These are phyloP conservation scores for Diplotaxis tenuifolia DNA, from an alignment of 345 rosid species.

Conservation along the genomic window DNA sequence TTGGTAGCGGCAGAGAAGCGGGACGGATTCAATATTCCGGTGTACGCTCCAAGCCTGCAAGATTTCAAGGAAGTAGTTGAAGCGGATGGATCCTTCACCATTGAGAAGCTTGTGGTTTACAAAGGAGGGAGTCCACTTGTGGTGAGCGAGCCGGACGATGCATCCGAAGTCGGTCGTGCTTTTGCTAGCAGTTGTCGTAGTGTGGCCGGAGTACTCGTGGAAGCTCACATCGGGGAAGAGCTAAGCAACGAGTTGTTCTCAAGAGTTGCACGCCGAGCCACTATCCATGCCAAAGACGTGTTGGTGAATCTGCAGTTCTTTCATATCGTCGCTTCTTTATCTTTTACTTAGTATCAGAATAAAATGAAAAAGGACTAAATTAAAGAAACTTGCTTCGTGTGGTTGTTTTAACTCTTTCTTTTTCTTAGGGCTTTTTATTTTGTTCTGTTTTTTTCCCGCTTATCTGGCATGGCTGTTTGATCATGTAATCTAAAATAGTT, in stretches of 20 bases:
- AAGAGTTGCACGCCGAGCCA: conserved; percentile 60
- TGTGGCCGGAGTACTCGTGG: conserved; percentile 83
- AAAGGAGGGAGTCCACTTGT: conserved; percentile 97
- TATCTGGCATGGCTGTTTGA: neutral
- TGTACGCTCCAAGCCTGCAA: conserved; percentile 83
- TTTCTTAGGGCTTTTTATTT: neutral
- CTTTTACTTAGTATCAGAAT: conserved; percentile 38
- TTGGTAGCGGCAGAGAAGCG: conserved; percentile 65
- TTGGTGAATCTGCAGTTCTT: conserved; percentile 76
- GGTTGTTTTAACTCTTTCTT: neutral
- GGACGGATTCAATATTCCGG: conserved; percentile 86
- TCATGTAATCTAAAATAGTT: conserved; percentile 27
- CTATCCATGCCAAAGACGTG: conserved; percentile 67
- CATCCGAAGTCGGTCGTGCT: conserved; percentile 70
- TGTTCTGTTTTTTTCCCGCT: conserved; percentile 4
- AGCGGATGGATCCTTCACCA: conserved; percentile 62
- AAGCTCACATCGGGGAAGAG: conserved; percentile 83
- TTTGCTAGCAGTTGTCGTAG: conserved; percentile 74
- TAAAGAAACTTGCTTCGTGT: conserved; percentile 8
- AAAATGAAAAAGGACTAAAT: neutral
- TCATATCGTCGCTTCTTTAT: conserved; percentile 84
- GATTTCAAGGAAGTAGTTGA: conserved; percentile 86
- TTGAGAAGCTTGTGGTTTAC: conserved; percentile 76
- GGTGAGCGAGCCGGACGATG: conserved; percentile 67
- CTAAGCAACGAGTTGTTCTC: conserved; percentile 69